Evolutionary conservation across 2,329 filamentous ascomycete species (phyloP), one percentile per base, ranked within the genome.

Genomic region (Scolecobasidium constrictum): DNA sequence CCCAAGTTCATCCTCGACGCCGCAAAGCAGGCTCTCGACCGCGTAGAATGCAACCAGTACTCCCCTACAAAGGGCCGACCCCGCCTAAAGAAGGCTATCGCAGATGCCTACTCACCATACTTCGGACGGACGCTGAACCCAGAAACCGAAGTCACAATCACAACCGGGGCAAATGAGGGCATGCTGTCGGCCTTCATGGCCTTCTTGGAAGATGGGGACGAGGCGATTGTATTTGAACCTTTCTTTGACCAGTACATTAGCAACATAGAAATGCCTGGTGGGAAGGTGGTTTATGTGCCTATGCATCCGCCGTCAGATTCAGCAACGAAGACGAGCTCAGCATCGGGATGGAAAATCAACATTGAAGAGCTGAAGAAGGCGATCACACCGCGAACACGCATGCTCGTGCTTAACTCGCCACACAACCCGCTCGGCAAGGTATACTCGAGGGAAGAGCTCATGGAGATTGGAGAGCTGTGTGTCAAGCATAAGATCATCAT

Each of bases 201-300:
- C 3, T 98, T 98, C 54, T 79, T 98, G 46, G 92, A 98, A 63
- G 75, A 77, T 1, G 92, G 86, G 11, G 92, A 98, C 57, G 92
- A 98, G 63, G 92, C 95, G 50, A 95, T 98, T 51, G 76, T 98
- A 44, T 95, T 98, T 60, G 92, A 98, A 67, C 92, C 92, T 9
- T 98, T 95, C 67, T 98, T 96, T 60, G 92, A 98, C 64, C 92
- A 98, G 79, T 94, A 96, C 61, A 94, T 98, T 52, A 87, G 82
- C 69, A 98, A 98, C 65, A 96, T 98, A 50, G 85, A 95, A 63
- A 96, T 98, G 88, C 81, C 92, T 1, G 92, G 92, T 40, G 92
- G 92, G 51, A 93, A 82, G 59, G 86, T 96, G 49, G 82, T 90
- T 52, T 96, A 95, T 58, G 90, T 96, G 18, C 88, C 92, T n/a